Evolutionary conservation across 495 filamentous ascomycete species (phyloP), one percentile per base, ranked within the genome.

Genomic region (Penicillium atrosanguineum): DNA sequence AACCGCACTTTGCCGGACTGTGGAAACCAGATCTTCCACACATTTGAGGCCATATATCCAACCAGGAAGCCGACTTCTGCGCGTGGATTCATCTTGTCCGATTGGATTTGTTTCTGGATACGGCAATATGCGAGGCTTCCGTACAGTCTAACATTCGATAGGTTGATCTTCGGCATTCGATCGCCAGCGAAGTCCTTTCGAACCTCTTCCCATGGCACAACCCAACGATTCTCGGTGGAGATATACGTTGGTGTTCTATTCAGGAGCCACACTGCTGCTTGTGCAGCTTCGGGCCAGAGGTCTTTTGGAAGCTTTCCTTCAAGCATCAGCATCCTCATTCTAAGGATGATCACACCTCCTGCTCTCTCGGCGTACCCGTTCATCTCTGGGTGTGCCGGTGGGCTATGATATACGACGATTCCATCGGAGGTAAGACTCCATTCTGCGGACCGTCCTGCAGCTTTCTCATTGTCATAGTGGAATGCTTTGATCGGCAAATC

Each of bases 21-120:
- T 1, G 37, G 54, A 19, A 56, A 51, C 48, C 43, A 56, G 8
- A 56, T 44, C 16, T 39, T 36, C 48, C 43, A 56, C 2, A 56
- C 34, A 48, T 57, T 52, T 8, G 37, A 39, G 2, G 55, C 44
- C 4, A 48, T 20, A 45, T 52, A 57, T 6, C 55, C 49, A 14
- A 52, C 48, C 2, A 52, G 21, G 20, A 40, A 52, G 0, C 55
- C 55, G 3, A 57, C 37, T 20, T 57, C 39, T 1, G 55, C 55
- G 3, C 44, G 11, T 0, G 48, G 44, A 3, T n/a, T 3, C 29
- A 57, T 52, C 29, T 57, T 57, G 43, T 57, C 55, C 18, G 20
- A 23, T 5, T 39, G 15, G 4, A 39, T 15, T 1, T 44, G 18
- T 3, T 29, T 28, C 7, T 44, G 12, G 0, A 39, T 44, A 3